phyloP scores from a whole-genome alignment of 192 early-diverging fungal genomes.

The Entomortierella parvispora region DNA sequence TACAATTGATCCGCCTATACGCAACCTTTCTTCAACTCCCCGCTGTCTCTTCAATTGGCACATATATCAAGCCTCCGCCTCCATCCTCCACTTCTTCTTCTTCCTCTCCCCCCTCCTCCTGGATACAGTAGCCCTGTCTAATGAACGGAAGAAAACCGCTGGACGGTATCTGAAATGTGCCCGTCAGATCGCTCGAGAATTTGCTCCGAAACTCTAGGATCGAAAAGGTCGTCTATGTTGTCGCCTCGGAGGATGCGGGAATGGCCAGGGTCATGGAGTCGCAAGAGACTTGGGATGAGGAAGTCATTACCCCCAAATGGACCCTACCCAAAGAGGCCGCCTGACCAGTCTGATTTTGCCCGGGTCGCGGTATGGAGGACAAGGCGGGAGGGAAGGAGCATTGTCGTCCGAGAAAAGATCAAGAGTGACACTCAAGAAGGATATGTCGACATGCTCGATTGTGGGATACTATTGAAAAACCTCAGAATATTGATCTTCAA shows the following conservation, averaged over 20 bases:
- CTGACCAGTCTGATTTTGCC: conserved; percentile 26
- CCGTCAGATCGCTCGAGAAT: conserved; percentile 25
- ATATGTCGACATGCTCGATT: conserved; percentile 34
- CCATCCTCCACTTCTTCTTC: background rate
- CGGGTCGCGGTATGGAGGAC: conserved; percentile 32
- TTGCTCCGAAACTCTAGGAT: conserved; percentile 34
- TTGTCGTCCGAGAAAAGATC: conserved; percentile 19
- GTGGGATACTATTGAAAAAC: conserved; percentile 25
- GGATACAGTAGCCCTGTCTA: conserved; percentile 8
- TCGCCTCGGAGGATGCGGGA: conserved; percentile 16
- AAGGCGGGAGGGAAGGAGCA: conserved; percentile 14
- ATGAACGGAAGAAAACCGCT: background rate
- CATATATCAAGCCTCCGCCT: conserved; percentile 9
- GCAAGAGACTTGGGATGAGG: conserved; percentile 31
- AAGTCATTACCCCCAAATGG: conserved; percentile 24
- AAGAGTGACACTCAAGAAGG: conserved; percentile 4
- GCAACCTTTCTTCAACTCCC: conserved; percentile 26
- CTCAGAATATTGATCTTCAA: conserved; percentile 2
- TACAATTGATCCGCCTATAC: conserved; percentile 28
- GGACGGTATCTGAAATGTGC: conserved; percentile 25
- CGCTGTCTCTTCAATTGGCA: conserved; percentile 21
- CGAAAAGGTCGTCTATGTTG: conserved; percentile 27
- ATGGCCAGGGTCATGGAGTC: conserved; percentile 26
- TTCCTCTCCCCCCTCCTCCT: background rate
- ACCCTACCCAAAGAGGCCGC: background rate